A percentile compares a stretch with the other conserved stretches of the same genome.
Conservation (phyloP, 306 rosid genomes). For the Trifolium dubium region DNA sequence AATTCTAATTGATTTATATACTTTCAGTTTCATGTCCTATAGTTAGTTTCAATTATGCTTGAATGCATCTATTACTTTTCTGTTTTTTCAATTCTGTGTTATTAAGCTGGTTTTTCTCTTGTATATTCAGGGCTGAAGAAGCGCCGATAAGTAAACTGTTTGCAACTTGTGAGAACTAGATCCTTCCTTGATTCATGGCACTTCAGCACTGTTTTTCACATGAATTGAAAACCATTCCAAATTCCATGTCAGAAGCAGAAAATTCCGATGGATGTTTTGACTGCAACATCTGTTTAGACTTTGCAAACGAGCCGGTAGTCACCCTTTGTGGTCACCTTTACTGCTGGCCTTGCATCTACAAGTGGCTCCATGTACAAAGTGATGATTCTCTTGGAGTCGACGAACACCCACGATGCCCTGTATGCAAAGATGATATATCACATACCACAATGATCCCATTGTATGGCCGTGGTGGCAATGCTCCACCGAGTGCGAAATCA, state of each 20-base stretch:
- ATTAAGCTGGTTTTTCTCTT: conserved; percentile 43
- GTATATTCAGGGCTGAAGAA: conserved; percentile 43
- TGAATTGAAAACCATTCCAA: conserved; percentile 59
- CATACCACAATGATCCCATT: conserved; percentile 83
- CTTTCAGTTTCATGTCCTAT: conserved; percentile 9
- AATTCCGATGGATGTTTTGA: conserved; percentile 63
- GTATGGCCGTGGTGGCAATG: conserved; percentile 79
- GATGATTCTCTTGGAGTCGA: conserved; percentile 72
- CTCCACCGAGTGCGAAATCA: conserved; percentile 48
- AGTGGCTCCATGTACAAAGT: conserved; percentile 84
- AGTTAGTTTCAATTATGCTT: conserved; percentile 12
- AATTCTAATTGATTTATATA: conserved; percentile 9
- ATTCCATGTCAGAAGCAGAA: conserved; percentile 53
- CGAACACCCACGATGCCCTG: conserved; percentile 92
- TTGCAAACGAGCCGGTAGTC: conserved; percentile 80
- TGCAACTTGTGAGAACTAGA: conserved; percentile 28
- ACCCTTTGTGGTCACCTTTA: conserved; percentile 95
- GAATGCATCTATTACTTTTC: background rate
- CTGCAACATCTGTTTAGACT: conserved; percentile 93
- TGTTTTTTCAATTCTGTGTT: no score
- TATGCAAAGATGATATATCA: conserved; percentile 85
- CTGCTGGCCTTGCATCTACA: conserved; percentile 98
- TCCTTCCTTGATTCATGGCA: conserved; percentile 60
- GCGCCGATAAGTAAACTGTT: conserved; percentile 19
- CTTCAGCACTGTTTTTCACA: conserved; percentile 54